phyloP scores from a whole-genome alignment of 2,329 filamentous ascomycete genomes.

The Phyllosticta ampelicida region DNA sequence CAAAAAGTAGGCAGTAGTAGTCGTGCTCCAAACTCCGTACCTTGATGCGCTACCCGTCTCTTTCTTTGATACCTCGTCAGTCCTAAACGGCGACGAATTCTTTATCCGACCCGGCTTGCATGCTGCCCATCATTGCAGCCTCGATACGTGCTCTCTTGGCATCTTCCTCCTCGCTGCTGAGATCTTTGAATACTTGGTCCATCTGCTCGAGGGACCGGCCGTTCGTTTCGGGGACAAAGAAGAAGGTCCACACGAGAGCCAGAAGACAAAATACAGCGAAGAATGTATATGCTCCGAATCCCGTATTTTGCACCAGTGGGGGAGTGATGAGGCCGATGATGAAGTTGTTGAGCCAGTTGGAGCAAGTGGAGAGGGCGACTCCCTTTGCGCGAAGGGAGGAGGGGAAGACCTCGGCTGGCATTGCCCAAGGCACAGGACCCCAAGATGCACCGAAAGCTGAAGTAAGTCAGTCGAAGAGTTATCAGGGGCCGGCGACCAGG shows the following conservation, averaged over 20 bases:
- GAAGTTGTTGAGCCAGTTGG: constrained; percentile 56
- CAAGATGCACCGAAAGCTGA: constrained; percentile 48
- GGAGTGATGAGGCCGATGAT: constrained; percentile 57
- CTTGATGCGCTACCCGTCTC: background rate
- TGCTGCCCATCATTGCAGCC: constrained; percentile 12
- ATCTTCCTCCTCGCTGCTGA: constrained; percentile 23
- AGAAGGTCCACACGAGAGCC: constrained; percentile 26
- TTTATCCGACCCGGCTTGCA: background rate
- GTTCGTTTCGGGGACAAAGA: constrained; percentile 26
- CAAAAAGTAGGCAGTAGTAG: background rate
- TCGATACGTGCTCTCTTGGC: constrained; percentile 22
- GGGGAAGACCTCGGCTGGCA: constrained; percentile 53
- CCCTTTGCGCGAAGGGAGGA: constrained; percentile 52
- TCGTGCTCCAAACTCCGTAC: background rate
- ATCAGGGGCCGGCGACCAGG: background rate
- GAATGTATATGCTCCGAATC: constrained; percentile 33
- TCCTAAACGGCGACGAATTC: background rate
- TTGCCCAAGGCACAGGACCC: constrained; percentile 42
- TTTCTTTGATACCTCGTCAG: background rate
- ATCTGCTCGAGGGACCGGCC: constrained; percentile 27
- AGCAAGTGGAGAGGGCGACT: constrained; percentile 51
- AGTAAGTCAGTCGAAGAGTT: background rate
- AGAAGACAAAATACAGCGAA: constrained; percentile 28
- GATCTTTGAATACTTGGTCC: constrained; percentile 28
- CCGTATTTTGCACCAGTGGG: constrained; percentile 48